A percentile compares a stretch with the other conserved stretches of the same genome.
phyloP scores from a whole-genome alignment of 306 rosid species.

The Senna siamea region DNA sequence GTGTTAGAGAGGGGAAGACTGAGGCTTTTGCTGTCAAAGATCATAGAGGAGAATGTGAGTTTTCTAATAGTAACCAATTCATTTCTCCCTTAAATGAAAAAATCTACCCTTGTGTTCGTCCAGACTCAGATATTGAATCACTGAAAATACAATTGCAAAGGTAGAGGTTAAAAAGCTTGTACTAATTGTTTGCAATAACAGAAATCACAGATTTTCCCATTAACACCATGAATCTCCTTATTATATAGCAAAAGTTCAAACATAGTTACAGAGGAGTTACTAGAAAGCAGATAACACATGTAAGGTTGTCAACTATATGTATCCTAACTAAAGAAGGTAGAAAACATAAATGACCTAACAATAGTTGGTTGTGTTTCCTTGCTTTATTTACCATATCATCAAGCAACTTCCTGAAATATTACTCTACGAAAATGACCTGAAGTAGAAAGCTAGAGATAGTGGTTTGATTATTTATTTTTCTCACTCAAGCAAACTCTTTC shows the following conservation, averaged over 20 bases:
- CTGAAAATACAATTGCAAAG: background rate
- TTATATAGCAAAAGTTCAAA: background rate
- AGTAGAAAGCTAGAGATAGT: background rate
- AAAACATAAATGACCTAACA: background rate
- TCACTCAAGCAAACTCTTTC: background rate
- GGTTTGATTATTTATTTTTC: background rate
- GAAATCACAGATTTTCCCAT: background rate
- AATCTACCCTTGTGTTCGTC: background rate
- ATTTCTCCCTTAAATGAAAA: background rate
- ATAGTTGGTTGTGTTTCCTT: conserved; percentile 14
- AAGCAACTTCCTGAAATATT: no score
- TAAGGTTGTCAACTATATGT: no score
- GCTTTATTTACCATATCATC: background rate
- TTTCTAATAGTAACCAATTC: conserved; percentile 19
- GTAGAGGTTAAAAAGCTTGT: background rate
- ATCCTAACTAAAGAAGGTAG: no score
- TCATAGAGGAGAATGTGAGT: conserved; percentile 96
- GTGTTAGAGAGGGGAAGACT: conserved; percentile 80
- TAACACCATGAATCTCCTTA: conserved; percentile 5
- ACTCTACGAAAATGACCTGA: background rate
- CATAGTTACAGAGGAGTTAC: background rate
- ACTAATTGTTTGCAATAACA: background rate
- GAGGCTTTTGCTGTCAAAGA: conserved; percentile 85
- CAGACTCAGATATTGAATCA: no score
- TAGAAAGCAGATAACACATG: background rate